Evolutionary conservation across 2,329 filamentous ascomycete species (phyloP).

Genomic region (Trichoderma atroviride): DNA sequence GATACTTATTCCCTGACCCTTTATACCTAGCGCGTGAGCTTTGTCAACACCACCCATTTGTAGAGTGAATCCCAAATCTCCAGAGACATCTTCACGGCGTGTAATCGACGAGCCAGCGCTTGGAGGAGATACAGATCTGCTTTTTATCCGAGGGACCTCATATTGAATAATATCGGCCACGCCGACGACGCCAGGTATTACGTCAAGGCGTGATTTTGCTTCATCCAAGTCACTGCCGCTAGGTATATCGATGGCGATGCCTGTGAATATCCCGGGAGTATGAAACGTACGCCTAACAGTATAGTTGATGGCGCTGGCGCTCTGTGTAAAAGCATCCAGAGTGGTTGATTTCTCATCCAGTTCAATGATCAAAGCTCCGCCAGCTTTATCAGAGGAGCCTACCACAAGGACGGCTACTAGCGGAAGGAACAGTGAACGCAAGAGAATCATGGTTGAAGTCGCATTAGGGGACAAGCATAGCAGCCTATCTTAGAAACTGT

Average conservation of each 20-base stretch:
- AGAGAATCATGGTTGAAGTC: background rate
- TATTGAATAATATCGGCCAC: constrained; percentile 3
- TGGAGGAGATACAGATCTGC: background rate
- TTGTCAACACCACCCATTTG: constrained; percentile 11
- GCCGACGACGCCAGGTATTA: constrained; percentile 1
- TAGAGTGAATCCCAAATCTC: constrained; percentile 4
- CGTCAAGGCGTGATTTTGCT: background rate
- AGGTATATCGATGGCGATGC: background rate
- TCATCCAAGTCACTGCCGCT: background rate
- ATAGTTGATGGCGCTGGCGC: background rate
- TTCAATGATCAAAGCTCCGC: background rate
- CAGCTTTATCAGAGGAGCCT: background rate
- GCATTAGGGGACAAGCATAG: background rate
- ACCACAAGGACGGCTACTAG: background rate
- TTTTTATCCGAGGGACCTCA: background rate
- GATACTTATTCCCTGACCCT: background rate
- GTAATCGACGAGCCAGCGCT: background rate
- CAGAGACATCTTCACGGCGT: background rate
- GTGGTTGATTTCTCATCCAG: constrained; percentile 1
- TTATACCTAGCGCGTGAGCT: background rate
- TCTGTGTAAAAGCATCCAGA: background rate
- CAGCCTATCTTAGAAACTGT: background rate
- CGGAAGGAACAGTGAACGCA: background rate
- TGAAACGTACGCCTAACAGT: background rate
- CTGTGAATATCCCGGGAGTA: background rate